Conservation (phyloP, 1,139 yeast genomes). For the Saccharomyces uvarum region DNA sequence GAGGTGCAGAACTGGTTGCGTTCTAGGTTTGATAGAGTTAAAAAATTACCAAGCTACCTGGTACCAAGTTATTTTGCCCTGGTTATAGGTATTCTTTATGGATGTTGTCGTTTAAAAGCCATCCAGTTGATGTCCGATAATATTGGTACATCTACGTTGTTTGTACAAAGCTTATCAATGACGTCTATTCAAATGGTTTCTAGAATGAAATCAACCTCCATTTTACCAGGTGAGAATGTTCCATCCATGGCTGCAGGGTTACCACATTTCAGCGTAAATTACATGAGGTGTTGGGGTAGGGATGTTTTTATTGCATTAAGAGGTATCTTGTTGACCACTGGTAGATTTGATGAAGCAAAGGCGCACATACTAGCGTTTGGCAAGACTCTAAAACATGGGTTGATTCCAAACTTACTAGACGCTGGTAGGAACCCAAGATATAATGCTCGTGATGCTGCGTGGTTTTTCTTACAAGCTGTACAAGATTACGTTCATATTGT, state of each 20-base stretch:
- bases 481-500: conserved; percentile 70
- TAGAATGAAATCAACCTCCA: conserved; percentile 61
- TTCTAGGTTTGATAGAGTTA: conserved; percentile 56
- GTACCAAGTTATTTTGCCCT: conserved; percentile 83
- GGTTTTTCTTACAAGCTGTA: conserved; percentile 84
- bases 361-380: conserved; percentile 82
- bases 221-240: conserved; percentile 53
- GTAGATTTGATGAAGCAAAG: conserved; percentile 71
- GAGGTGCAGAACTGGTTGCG: conserved; percentile 63
- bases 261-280: conserved; percentile 84
- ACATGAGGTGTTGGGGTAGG: conserved; percentile 98
- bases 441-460: conserved; percentile 94
- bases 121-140: conserved; percentile 47
- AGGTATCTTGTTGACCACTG: conserved; percentile 73
- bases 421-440: conserved; percentile 91
- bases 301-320: conserved; percentile 85
- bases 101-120: conserved; percentile 66
- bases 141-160: conserved; percentile 56
- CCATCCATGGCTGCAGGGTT: conserved; percentile 92
- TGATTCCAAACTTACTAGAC: conserved; percentile 87
- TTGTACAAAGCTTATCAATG: conserved; percentile 72
- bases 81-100: conserved; percentile 71
- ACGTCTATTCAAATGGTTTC: conserved; percentile 89
- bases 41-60: conserved; percentile 65
- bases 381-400: conserved; percentile 85